Base-by-base conservation (phyloP, 2,329 filamentous ascomycete genomes). In the Stenocarpella maydis region DNA sequence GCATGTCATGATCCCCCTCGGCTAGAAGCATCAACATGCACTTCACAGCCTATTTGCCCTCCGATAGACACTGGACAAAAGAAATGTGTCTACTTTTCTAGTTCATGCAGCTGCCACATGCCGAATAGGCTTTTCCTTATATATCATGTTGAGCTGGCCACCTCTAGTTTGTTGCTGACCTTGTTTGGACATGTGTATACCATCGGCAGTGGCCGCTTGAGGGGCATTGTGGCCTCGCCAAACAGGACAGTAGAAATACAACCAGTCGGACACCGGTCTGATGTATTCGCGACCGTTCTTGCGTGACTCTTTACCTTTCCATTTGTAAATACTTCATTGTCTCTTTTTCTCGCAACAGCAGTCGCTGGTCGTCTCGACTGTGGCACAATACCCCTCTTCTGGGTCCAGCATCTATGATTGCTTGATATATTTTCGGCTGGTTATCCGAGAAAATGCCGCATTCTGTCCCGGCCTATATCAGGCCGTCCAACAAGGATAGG, bases 401-500 rank as follows among this genome's bases (percentile, higher is more conserved):
- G 14, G 17, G 41, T 28, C 3, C 21, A 58, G 3, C 5, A 41
- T 34, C 28, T 4, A 58, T 67, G 65, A 17, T 37, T 24, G 49
- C 15, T 45, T 26, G 10, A 34, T 41, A 4, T 19, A 24, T 37
- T 50, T 54, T 34, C 26, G 65, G 65, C 65, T 31, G 65, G 41
- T 19, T 41, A 39, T 49, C 52, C 41, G 45, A 37, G 15, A 55
- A 58, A 4, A 67, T 67, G 65, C 65, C 65, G 19, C 65, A 58
- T 19, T 41, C 65, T 19, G 43, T 55, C 12, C 65, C 53, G 58
- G 65, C 53, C 41, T 49, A 47, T 41, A 69, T 26, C 31, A 75
- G 73, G 74, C 72, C 70, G 55, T 73, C 74, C 19, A 74, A 73
- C 68, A 76, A 74, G 72, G 72, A 77, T 64, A 75, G 76, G 43